phyloP scores from a whole-genome alignment of 179 eudicot species.

The Drosera spatulata region DNA sequence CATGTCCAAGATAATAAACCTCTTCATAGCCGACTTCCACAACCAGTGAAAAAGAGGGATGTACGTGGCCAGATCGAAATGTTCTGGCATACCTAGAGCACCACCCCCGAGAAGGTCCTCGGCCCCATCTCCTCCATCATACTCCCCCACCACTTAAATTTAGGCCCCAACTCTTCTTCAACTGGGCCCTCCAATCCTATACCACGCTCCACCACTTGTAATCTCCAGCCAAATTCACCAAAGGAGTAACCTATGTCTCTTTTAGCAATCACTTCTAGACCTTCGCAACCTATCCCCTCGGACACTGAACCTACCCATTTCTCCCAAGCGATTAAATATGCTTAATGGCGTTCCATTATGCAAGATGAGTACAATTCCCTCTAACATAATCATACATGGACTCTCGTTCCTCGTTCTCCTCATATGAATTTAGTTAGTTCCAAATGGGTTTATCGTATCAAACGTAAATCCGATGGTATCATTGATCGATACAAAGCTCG shows the following conservation, averaged over 20 bases:
- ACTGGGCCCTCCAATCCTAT: too few relatives aligned
- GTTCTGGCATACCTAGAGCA: too few relatives aligned
- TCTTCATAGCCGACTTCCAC: too few relatives aligned
- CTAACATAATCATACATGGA: conserved; percentile 3
- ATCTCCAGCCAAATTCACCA: neutral
- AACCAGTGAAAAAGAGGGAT: too few relatives aligned
- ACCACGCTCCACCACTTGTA: neutral
- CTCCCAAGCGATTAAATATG: too few relatives aligned
- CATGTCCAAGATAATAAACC: too few relatives aligned
- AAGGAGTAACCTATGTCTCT: too few relatives aligned
- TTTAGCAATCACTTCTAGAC: too few relatives aligned
- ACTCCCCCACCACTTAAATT: neutral
- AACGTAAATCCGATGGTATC: neutral
- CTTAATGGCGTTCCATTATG: conserved; percentile 1
- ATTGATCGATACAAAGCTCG: conserved; percentile 1
- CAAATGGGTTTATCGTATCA: conserved; percentile 4
- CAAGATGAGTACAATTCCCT: conserved; percentile 2
- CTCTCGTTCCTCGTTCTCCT: neutral
- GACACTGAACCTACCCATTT: neutral
- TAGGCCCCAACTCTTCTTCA: neutral
- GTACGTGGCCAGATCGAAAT: too few relatives aligned
- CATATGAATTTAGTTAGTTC: neutral
- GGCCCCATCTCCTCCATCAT: neutral
- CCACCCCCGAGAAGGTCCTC: too few relatives aligned
- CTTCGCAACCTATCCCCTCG: neutral